Evolutionary conservation across 1,284 basidiomycete species (phyloP), one percentile per base, ranked within the genome.

Genomic region (Rhodofomes roseus): DNA sequence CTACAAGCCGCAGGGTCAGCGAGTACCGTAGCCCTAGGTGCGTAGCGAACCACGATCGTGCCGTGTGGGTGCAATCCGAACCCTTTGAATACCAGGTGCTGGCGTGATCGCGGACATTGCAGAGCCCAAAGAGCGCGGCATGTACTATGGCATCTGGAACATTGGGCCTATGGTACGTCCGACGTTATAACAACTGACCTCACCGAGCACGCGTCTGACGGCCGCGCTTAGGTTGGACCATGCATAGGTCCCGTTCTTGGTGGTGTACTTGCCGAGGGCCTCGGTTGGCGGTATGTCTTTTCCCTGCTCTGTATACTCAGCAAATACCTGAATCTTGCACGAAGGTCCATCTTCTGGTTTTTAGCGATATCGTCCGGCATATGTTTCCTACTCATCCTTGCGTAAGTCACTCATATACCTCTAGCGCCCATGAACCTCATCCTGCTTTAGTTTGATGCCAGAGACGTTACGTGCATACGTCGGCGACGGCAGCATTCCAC

Each of bases 281-380:
- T 89, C 1, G 86, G 87, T 25, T 90, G 88, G 89, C 82, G 88
- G 87, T 84, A 57, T 55, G 75, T 52, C 16, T n/a, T 20, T n/a
- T 23, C 6, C 37, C 41, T 14, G 5, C 16, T n/a, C 4, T 18
- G 16, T 23, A 44, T 31, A 9, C 14, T 27, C 39, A 9, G 9
- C n/a, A n/a, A 34, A 4, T 34, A 34, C 31, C 4, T 34, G 4
- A 34, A 34, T 34, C 5, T 4, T 34, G 31, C 4, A 34, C 31
- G 31, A 52, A 86, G 90, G 66, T 78, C 88, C 2, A 89, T 93
- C 25, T 93, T 93, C 69, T 93, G 89, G 89, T 89, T 93, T 67
- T 72, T 93, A 8, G 81, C 81, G 57, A 92, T 91, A 4, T 68
- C 81, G 0, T 78, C 86, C 7, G 82, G 77, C 0, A 62, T 76